Percentiles rank a stretch among this genome's conserved stretches.
Evolutionary conservation across 768 basidiomycete genomes (phyloP).

Genomic region (Lactarius quietus): DNA sequence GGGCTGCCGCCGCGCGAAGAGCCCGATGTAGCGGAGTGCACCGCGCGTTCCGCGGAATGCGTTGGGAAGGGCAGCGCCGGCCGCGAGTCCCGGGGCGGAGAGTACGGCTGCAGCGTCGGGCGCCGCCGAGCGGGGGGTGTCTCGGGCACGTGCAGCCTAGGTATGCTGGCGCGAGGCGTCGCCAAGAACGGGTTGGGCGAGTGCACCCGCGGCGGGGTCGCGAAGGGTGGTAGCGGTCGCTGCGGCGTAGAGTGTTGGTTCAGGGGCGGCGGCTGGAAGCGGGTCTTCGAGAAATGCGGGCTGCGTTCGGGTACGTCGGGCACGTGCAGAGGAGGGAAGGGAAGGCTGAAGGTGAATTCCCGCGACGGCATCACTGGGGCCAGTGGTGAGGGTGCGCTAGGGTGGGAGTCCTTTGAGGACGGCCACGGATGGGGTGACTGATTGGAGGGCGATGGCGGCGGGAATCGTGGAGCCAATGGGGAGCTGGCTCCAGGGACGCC

Average conservation of each 20-base stretch:
- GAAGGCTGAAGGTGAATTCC: conserved; percentile 18
- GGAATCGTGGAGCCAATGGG: conserved; percentile 6
- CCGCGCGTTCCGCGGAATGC: background rate
- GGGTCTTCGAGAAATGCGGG: background rate
- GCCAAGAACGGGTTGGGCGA: conserved; percentile 17
- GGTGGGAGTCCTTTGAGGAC: background rate
- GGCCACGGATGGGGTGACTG: background rate
- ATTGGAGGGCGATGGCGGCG: background rate
- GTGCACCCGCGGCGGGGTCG: conserved; percentile 5
- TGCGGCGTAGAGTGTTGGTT: background rate
- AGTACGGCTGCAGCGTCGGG: background rate
- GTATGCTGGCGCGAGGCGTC: conserved; percentile 6
- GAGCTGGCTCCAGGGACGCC: conserved; percentile 25
- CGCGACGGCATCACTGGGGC: background rate
- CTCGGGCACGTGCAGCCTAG: conserved; percentile 17
- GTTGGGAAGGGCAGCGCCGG: background rate
- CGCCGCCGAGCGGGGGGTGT: conserved; percentile 5
- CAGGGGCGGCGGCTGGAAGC: background rate
- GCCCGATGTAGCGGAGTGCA: background rate
- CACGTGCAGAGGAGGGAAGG: conserved; percentile 23
- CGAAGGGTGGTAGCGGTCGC: background rate
- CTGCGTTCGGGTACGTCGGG: conserved; percentile 1
- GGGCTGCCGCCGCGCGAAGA: conserved; percentile 7
- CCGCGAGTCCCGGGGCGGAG: conserved; percentile 1
- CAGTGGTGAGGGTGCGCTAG: background rate